A percentile compares a stretch with the other conserved stretches of the same genome.
Conservation (phyloP, 345 rosid genomes). For the Eucalyptus rudis region DNA sequence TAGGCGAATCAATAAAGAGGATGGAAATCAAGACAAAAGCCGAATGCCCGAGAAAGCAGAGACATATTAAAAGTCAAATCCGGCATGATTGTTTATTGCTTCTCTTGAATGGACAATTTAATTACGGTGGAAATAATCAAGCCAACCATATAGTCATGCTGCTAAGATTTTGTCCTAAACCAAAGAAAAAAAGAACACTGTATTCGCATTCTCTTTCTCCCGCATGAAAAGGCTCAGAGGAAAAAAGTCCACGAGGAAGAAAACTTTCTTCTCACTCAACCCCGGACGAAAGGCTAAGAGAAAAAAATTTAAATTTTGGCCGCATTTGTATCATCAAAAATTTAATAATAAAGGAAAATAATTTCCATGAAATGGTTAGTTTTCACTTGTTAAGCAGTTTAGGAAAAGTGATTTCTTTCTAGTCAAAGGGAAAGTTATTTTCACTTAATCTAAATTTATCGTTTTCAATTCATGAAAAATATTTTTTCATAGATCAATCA, state of each 20-base stretch:
- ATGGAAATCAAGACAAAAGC: not conserved
- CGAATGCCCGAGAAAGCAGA: not conserved
- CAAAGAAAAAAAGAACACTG: not conserved
- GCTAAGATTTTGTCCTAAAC: not conserved
- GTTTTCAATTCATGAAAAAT: not conserved
- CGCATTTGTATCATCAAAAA: not conserved
- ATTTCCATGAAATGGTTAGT: not conserved
- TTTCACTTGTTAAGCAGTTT: not conserved
- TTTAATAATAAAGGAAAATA: not conserved
- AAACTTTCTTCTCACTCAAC: not conserved
- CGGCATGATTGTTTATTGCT: not conserved
- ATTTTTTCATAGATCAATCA: not conserved
- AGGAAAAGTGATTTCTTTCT: not conserved
- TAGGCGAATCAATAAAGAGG: not conserved
- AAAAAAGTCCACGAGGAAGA: not conserved
- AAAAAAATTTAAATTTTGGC: not conserved
- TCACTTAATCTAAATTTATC: not conserved
- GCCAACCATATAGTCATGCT: not conserved
- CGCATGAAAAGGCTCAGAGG: not conserved
- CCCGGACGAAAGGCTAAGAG: not conserved
- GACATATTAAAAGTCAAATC: not conserved
- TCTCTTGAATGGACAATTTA: not conserved
- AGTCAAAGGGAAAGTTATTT: not conserved
- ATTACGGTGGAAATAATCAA: not conserved
- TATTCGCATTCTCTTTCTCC: not conserved